These are phyloP conservation scores for Thymus mandschuricus DNA, from an alignment of 257 asterid genomes.

Conservation along the genomic window DNA sequence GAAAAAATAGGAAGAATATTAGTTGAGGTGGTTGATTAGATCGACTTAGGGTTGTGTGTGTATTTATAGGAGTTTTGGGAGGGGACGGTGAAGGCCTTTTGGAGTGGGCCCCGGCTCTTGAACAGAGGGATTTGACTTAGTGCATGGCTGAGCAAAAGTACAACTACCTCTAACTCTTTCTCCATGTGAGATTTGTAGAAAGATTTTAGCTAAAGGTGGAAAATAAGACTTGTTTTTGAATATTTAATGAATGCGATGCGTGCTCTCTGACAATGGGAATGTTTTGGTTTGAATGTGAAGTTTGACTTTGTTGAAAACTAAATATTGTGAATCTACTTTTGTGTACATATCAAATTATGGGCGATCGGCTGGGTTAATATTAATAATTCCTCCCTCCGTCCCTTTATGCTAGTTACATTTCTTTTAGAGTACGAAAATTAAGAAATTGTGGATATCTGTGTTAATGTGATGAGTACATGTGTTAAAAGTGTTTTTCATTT, in stretches of 20 bases:
- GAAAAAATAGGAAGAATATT: background rate
- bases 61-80: slow-evolving; percentile 33
- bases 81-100: slow-evolving; percentile 46
- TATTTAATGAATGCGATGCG: too few species aligned
- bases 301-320: slow-evolving; percentile 28
- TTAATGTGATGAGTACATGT: too few species aligned
- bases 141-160: background rate
- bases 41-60: slow-evolving; percentile 10
- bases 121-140: slow-evolving; percentile 34
- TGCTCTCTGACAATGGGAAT: slow-evolving; percentile 31
- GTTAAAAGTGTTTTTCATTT: too few species aligned
- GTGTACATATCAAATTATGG: too few species aligned
- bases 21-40: slow-evolving; percentile 29
- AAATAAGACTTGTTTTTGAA: background rate
- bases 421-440: too few species aligned
- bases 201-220: slow-evolving; percentile 19
- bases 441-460: too few species aligned
- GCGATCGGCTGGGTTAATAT: too few species aligned
- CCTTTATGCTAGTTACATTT: too few species aligned
- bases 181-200: background rate
- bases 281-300: slow-evolving; percentile 30
- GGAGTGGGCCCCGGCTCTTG: slow-evolving; percentile 24
- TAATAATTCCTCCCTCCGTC: too few species aligned
- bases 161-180: background rate
- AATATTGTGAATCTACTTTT: background rate